Conservation (phyloP, 2,329 filamentous ascomycete genomes). For the Niveomyces coronatus region DNA sequence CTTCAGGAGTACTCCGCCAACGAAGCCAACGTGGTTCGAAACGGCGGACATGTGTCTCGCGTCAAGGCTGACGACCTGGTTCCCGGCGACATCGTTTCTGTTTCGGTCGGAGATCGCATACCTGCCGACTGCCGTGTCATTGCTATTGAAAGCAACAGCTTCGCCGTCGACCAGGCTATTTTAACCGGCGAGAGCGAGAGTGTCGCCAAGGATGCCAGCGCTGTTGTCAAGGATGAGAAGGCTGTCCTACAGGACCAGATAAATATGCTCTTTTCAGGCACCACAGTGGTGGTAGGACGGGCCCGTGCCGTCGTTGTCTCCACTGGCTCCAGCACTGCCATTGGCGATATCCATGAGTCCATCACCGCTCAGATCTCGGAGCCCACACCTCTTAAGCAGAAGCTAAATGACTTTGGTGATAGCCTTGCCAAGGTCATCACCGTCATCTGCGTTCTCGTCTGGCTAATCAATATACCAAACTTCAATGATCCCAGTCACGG, state of each 20-base stretch:
- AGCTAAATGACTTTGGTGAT: slow-evolving; percentile 97
- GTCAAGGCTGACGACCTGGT: slow-evolving; percentile 96
- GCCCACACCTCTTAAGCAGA: slow-evolving; percentile 94
- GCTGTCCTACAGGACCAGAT: slow-evolving; percentile 95
- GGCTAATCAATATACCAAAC: slow-evolving; percentile 96
- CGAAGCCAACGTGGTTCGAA: slow-evolving; percentile 84
- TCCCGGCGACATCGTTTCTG: slow-evolving; percentile 81
- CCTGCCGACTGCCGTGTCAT: slow-evolving; percentile 90
- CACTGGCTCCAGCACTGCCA: slow-evolving; percentile 84
- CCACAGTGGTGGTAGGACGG: slow-evolving; percentile 89
- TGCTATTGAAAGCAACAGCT: slow-evolving; percentile 92
- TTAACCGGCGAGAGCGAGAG: slow-evolving; percentile 97
- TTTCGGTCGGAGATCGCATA: slow-evolving; percentile 84
- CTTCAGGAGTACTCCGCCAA: slow-evolving; percentile 99
- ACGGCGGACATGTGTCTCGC: slow-evolving; percentile 63
- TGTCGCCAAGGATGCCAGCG: slow-evolving; percentile 68
- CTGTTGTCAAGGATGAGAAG: slow-evolving; percentile 61
- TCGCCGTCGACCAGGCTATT: slow-evolving; percentile 92
- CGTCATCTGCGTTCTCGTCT: slow-evolving; percentile 89
- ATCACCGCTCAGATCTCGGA: slow-evolving; percentile 97
- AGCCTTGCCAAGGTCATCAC: slow-evolving; percentile 96
- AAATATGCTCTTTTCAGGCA: slow-evolving; percentile 98
- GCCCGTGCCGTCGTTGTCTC: slow-evolving; percentile 84
- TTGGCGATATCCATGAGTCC: slow-evolving; percentile 97
- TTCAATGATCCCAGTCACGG: slow-evolving; percentile 93